Evolutionary conservation across 2,329 filamentous ascomycete genomes (phyloP).

Genomic region (Venturia asperata): DNA sequence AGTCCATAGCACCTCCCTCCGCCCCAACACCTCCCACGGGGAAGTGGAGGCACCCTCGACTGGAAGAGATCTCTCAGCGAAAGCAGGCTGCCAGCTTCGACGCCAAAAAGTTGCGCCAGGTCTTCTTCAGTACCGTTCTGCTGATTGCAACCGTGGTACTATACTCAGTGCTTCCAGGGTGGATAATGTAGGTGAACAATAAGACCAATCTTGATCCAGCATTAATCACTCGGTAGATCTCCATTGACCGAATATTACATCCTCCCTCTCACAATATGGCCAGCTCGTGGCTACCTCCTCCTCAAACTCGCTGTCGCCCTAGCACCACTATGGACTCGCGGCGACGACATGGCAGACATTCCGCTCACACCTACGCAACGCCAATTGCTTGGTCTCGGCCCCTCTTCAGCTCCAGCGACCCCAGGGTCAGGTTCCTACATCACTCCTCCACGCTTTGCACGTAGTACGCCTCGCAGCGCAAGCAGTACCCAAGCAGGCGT

Average conservation of each 20-base stretch:
- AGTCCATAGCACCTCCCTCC: conserved; percentile 19
- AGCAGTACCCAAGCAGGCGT: conserved; percentile 41
- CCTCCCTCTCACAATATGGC: conserved; percentile 9
- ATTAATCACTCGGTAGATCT: background rate
- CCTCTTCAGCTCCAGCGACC: conserved; percentile 53
- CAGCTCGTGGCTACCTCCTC: conserved; percentile 45
- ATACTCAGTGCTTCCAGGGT: background rate
- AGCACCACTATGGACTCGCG: conserved; percentile 62
- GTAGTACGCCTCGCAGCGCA: conserved; percentile 61
- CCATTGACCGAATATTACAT: conserved; percentile 24
- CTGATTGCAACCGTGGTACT: conserved; percentile 31
- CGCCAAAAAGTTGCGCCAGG: conserved; percentile 63
- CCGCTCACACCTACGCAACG: conserved; percentile 86
- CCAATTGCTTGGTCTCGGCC: conserved; percentile 71
- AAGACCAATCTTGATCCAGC: background rate
- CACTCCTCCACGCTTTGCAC: conserved; percentile 80
- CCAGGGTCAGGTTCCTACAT: conserved; percentile 62
- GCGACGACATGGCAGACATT: conserved; percentile 80
- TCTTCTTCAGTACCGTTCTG: conserved; percentile 60
- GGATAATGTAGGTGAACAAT: background rate
- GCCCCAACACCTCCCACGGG: conserved; percentile 46
- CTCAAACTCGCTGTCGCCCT: conserved; percentile 63
- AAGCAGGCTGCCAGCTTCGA: conserved; percentile 73
- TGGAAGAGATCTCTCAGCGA: conserved; percentile 78
- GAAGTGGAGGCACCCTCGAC: conserved; percentile 82